Percentiles rank a stretch among this genome's conserved stretches.
Conservation (phyloP, 768 basidiomycete genomes). For the Trametes gibbosa region DNA sequence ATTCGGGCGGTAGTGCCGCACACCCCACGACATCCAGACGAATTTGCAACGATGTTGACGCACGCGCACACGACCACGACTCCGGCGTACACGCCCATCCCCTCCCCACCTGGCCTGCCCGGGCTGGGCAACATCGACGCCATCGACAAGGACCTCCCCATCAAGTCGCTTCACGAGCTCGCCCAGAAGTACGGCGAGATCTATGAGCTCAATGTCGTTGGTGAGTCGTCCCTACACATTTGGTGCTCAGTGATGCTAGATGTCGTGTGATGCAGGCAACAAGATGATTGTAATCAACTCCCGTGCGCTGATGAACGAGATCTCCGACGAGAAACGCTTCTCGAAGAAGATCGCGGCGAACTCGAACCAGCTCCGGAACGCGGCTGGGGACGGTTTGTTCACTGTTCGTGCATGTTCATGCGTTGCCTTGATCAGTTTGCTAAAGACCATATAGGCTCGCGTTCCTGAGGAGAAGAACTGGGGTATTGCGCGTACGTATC, state of each 20-base stretch:
- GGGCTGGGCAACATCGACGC: constrained; percentile 39
- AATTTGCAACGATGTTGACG: neutral
- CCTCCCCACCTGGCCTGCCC: constrained; percentile 40
- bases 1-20: too few relatives aligned
- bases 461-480: constrained; percentile 43
- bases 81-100: constrained; percentile 34
- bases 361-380: constrained; percentile 35
- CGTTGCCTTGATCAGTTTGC: constrained; percentile 26
- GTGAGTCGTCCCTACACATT: constrained; percentile 18
- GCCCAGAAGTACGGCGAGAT: constrained; percentile 43
- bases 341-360: constrained; percentile 37
- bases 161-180: constrained; percentile 33
- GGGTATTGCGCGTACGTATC: constrained; percentile 40
- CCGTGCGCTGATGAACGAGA: constrained; percentile 38
- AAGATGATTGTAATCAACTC: constrained; percentile 32
- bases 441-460: constrained; percentile 27
- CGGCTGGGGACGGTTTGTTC: constrained; percentile 42
- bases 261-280: constrained; percentile 21
- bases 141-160: constrained; percentile 36
- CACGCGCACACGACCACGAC: neutral
- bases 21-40: too few relatives aligned
- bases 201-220: constrained; percentile 36
- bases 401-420: constrained; percentile 30
- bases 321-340: constrained; percentile 43
- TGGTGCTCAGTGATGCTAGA: neutral